phyloP scores from a whole-genome alignment of 495 filamentous ascomycete genomes.

The Neurospora tetrasperma region DNA sequence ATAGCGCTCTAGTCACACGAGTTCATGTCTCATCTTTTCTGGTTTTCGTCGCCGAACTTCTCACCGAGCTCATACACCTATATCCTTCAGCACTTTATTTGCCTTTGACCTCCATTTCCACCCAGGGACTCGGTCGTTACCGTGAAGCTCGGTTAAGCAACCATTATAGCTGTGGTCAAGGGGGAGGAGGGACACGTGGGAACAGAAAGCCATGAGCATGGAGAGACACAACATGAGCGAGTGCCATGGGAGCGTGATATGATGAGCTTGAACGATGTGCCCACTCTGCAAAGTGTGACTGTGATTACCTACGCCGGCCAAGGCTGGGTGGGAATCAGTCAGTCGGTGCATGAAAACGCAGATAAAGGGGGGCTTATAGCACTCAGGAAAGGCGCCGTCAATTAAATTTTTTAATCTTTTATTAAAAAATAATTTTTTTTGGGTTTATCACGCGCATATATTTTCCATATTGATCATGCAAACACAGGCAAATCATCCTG shows the following conservation, averaged over 20 bases:
- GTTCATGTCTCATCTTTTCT: background rate
- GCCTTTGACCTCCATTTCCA: background rate
- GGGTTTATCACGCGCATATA: background rate
- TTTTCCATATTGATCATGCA: background rate
- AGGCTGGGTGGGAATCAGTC: background rate
- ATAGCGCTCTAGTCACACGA: background rate
- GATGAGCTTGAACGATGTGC: background rate
- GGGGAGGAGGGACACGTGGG: background rate
- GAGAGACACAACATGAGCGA: background rate
- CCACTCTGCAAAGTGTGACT: background rate
- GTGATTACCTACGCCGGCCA: background rate
- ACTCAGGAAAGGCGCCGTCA: background rate
- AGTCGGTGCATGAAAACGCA: background rate
- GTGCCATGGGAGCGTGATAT: background rate
- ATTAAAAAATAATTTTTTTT: no score
- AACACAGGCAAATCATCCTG: background rate
- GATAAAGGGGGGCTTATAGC: background rate
- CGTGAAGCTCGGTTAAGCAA: background rate
- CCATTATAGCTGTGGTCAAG: background rate
- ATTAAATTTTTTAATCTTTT: background rate
- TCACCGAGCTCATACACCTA: background rate
- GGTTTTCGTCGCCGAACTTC: background rate
- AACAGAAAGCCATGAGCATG: background rate
- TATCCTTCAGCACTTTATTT: background rate
- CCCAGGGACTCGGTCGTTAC: background rate